Evolutionary conservation across 768 basidiomycete genomes (phyloP).

Genomic region (Agrocybe pediades): DNA sequence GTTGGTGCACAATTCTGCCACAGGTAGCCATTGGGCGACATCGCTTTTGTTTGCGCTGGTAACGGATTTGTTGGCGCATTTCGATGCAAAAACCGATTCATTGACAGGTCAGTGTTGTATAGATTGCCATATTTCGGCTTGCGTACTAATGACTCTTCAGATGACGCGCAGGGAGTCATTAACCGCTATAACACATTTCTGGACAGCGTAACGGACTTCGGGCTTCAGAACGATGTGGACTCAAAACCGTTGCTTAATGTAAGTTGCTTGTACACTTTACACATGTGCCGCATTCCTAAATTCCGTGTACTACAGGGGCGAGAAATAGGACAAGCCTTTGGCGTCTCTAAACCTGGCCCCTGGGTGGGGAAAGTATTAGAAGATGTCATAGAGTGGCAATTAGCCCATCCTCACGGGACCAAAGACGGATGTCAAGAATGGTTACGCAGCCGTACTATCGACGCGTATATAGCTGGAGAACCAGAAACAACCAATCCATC

Average conservation of each 20-base stretch:
- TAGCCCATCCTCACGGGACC: conserved; percentile 68
- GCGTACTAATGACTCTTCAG: conserved; percentile 28
- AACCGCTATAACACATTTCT: conserved; percentile 68
- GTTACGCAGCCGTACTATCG: conserved; percentile 58
- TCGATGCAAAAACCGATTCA: conserved; percentile 38
- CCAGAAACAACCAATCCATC: conserved; percentile 31
- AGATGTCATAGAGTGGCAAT: conserved; percentile 83
- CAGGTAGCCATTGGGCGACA: conserved; percentile 69
- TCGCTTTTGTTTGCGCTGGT: conserved; percentile 77
- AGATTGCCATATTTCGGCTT: background rate
- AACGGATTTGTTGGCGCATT: conserved; percentile 64
- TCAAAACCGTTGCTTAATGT: conserved; percentile 80
- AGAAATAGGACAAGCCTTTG: conserved; percentile 58
- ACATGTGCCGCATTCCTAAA: background rate
- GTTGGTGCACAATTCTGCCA: conserved; percentile 60
- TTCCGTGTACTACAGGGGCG: conserved; percentile 56
- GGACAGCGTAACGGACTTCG: conserved; percentile 58
- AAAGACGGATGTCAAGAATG: conserved; percentile 71
- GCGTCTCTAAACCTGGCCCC: conserved; percentile 58
- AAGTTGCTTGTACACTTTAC: conserved; percentile 28
- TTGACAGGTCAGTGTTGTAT: conserved; percentile 44
- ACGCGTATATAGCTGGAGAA: conserved; percentile 33
- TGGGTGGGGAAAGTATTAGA: conserved; percentile 68
- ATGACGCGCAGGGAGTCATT: conserved; percentile 49
- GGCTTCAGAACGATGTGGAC: conserved; percentile 61